These are phyloP conservation scores for Rubia balearica DNA, from an alignment of 305 asterid species.

Conservation along the genomic window DNA sequence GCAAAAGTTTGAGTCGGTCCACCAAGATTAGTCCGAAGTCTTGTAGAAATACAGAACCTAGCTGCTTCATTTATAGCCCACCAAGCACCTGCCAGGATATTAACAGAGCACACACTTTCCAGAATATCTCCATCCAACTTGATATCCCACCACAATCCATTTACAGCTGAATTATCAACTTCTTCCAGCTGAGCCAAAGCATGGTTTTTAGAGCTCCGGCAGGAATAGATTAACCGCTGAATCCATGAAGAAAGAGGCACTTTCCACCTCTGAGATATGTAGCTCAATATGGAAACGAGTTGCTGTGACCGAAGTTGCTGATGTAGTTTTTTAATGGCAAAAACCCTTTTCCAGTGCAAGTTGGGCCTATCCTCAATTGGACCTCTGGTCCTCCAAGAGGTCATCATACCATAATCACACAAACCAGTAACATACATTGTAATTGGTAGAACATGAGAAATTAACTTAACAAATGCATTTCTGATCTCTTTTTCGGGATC, in stretches of 20 bases:
- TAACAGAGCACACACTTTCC: slow-evolving; percentile 64
- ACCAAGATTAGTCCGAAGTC: slow-evolving; percentile 97
- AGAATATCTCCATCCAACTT: slow-evolving; percentile 67
- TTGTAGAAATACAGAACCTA: slow-evolving; percentile 86
- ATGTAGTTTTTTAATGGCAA: slow-evolving; percentile 82
- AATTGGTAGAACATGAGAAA: slow-evolving; percentile 61
- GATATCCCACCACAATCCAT: slow-evolving; percentile 63
- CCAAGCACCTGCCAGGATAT: slow-evolving; percentile 92
- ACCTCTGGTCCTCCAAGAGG: slow-evolving; percentile 39
- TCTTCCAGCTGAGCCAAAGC: slow-evolving; percentile 55
- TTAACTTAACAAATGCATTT: slow-evolving; percentile 59
- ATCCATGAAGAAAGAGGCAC: slow-evolving; percentile 94
- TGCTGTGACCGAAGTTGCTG: slow-evolving; percentile 91
- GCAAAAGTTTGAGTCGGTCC: slow-evolving; percentile 99
- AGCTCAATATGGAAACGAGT: slow-evolving; percentile 85
- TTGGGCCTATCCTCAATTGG: slow-evolving; percentile 32
- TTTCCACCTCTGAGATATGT: slow-evolving; percentile 96
- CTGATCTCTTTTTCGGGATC: slow-evolving; percentile 80
- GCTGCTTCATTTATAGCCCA: slow-evolving; percentile 99
- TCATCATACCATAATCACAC: slow-evolving; percentile 44
- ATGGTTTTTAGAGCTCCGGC: slow-evolving; percentile 54
- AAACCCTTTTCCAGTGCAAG: slow-evolving; percentile 84
- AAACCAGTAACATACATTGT: slow-evolving; percentile 69
- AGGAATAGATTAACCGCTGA: slow-evolving; percentile 67
- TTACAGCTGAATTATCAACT: slow-evolving; percentile 40